Base-by-base conservation (phyloP, 2,329 filamentous ascomycete genomes). In the Seiridium unicorne region DNA sequence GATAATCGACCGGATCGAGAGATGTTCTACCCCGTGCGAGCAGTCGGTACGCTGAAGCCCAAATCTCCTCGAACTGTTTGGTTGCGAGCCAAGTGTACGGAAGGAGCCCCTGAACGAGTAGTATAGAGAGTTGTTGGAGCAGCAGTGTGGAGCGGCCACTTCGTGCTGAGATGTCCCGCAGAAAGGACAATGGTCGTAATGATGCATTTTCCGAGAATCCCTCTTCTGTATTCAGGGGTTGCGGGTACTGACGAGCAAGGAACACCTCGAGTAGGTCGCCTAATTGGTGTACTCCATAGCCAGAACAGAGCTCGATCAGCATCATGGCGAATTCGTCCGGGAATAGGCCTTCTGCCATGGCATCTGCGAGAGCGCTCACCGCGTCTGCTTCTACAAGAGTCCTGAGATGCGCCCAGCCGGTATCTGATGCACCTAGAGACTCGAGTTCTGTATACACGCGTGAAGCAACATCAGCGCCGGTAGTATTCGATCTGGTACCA, bases 381-480 rank as follows among this genome's bases (percentile, higher is more conserved):
- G 77, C 79, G 60, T 85, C 81, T 13, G 80, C 76, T 48, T 81
- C 74, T 11, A 80, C 77, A 9, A 83, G 72, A 2, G 68, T 66
- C 53, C 76, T 73, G 1, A 85, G 72, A 60, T 79, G 75, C 58
- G 68, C 76, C 79, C 81, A 84, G 11, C 81, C 81, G 36, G 68
- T 62, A 2, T 70, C 70, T 1, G 67, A 65, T 26, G 73, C 69
- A 6, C 79, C 79, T 3, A 82, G 65, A 2, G 70, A 63, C 63
- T 84, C 81, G 13, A 85, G 65, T 13, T 83, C 77, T 49, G 77
- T 73, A 63, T 84, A 85, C 31, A 83, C 73, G 3, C 79, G 73
- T 11, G 74, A 72, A 0, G 80, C 78, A 4, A 78, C 72, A 48
- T 78, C 68, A 18, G 75, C 70, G 5, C 68, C 68, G n/a, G 74